phyloP scores from a whole-genome alignment of 352 stramenopile species.

The Pythium oligandrum region DNA sequence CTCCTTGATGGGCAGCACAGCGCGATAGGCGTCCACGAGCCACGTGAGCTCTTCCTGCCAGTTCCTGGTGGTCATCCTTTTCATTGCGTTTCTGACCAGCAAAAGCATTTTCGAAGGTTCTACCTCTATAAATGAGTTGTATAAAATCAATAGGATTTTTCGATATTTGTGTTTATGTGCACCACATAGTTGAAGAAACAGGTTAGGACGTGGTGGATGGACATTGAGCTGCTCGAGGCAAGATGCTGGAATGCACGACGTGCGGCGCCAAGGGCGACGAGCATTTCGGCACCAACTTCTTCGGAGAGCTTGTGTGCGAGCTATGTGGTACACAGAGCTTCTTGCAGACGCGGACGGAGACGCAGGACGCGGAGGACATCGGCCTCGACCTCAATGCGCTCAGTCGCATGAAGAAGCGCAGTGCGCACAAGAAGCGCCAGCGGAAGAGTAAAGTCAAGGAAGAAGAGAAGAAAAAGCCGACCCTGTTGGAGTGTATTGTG shows the following conservation, averaged over 20 bases:
- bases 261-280: slow-evolving; percentile 68
- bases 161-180: slow-evolving; percentile 1
- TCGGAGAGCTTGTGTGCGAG: slow-evolving; percentile 82
- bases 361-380: slow-evolving; percentile 75
- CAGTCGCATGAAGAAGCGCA: slow-evolving; percentile 24
- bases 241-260: slow-evolving; percentile 70
- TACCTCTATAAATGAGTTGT: not conserved
- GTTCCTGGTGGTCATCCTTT: not conserved
- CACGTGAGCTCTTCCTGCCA: slow-evolving; percentile 15
- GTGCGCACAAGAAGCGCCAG: slow-evolving; percentile 35
- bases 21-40: slow-evolving; percentile 58
- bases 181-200: not conserved
- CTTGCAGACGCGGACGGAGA: slow-evolving; percentile 78
- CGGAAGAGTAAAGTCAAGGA: slow-evolving; percentile 12
- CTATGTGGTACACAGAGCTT: slow-evolving; percentile 82
- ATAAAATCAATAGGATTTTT: too few species aligned
- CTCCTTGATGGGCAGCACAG: slow-evolving; percentile 47
- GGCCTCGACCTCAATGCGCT: slow-evolving; percentile 35
- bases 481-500: slow-evolving; percentile 52
- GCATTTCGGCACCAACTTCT: slow-evolving; percentile 84
- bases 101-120: not conserved
- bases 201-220: not conserved
- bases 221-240: slow-evolving; percentile 4
- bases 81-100: not conserved
- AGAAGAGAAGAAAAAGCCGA: slow-evolving; percentile 13